Evolutionary conservation across 371 early-diverging fungal species (phyloP), one percentile per base, ranked within the genome.

Genomic region (Cokeromyces recurvatus): DNA sequence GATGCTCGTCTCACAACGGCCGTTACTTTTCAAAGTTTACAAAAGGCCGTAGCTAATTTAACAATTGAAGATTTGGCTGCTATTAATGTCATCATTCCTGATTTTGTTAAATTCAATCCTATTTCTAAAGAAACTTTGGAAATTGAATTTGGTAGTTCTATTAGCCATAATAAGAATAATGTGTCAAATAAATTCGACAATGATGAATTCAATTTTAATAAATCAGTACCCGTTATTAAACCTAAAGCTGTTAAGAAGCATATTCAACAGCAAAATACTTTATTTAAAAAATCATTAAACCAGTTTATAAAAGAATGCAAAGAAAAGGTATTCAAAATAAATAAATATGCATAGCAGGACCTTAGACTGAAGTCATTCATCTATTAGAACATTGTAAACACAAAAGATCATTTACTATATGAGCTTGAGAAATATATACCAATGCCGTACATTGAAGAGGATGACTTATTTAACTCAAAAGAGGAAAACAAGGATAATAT

Each of bases 41-140:
- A 62, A 43, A 47, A 53, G 24, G 40, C 57, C 14, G 53, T 72
- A 11, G 31, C 52, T 17, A 46, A 58, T 21, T 24, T 63, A 9
- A 42, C 38, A 16, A 24, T 60, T 7, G 41, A 59, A 43, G 68
- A 71, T 57, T 47, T 71, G 1, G 63, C 59, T 7, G 60, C 57
- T 8, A 62, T 71, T 36, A 67, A 71, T 40, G 61, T 52, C 23
- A 55, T 71, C 22, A 29, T 71, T 10, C 72, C 68, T 2, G 31
- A 53, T 20, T 62, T 67, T 49, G 37, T 71, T 15, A 52, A 64
- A 6, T 51, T 62, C 25, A 47, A 48, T 12, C 38, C 35, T 4
- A 16, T 43, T 1, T 14, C 36, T 24, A 29, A 34, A 38, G 14
- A 37, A 15, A 8, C 32, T 27, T 8, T 62, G 5, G 55, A 59